phyloP scores from a whole-genome alignment of 257 asterid species.

The Nicotiana tabacum region DNA sequence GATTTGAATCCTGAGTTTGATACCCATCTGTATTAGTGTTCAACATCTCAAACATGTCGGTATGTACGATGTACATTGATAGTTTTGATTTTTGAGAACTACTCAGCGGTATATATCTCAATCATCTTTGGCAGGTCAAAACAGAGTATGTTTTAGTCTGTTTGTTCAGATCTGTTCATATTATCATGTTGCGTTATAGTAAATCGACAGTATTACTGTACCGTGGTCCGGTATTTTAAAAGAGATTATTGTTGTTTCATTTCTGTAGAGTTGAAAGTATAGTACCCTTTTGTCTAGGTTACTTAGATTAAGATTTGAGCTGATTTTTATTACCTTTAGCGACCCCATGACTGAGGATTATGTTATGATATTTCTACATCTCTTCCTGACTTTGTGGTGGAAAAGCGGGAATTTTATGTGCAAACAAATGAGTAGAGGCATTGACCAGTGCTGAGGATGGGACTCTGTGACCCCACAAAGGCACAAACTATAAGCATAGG shows the following conservation, averaged over 20 bases:
- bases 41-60: not conserved
- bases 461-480: slow-evolving; percentile 28
- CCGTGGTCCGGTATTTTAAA: not conserved
- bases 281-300: not conserved
- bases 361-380: slow-evolving; percentile 2
- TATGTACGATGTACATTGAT: not conserved
- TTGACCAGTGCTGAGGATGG: slow-evolving; percentile 20
- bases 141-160: not conserved
- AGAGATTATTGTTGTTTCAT: not conserved
- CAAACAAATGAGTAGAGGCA: slow-evolving; percentile 20
- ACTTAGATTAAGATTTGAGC: not conserved
- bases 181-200: not conserved
- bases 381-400: not conserved
- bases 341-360: not conserved
- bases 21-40: not conserved
- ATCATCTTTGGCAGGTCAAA: not conserved
- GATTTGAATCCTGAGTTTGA: slow-evolving; percentile 1
- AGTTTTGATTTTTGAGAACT: not conserved
- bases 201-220: not conserved
- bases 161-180: slow-evolving; percentile 1
- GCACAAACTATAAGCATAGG: not conserved
- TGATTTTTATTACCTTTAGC: not conserved
- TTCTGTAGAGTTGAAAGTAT: not conserved
- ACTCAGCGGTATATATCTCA: not conserved
- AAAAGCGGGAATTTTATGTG: not conserved